phyloP scores from a whole-genome alignment of 306 rosid genomes.

The Prinsepia uniflora region DNA sequence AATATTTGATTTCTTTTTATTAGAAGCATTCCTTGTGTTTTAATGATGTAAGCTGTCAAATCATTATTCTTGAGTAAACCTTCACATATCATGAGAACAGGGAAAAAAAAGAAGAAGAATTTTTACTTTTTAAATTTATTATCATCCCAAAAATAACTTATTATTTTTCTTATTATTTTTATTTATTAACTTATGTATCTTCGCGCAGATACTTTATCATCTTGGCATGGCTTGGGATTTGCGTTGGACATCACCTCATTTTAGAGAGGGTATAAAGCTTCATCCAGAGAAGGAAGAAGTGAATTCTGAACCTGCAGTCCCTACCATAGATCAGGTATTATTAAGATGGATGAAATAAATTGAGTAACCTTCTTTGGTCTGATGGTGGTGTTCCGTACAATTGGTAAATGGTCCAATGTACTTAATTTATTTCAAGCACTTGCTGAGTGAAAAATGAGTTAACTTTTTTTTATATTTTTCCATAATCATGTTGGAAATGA shows the following conservation, averaged over 20 bases:
- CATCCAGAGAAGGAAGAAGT: constrained; percentile 36
- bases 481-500: neutral
- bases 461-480: neutral
- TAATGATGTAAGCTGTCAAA: neutral
- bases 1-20: neutral
- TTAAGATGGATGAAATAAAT: neutral
- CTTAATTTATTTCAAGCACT: neutral
- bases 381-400: neutral
- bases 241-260: constrained; percentile 57
- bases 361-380: neutral
- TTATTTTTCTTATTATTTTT: no score
- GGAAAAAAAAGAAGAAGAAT: neutral
- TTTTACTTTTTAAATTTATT: neutral
- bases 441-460: neutral
- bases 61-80: constrained; percentile 1
- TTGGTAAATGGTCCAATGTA: neutral
- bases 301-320: constrained; percentile 56
- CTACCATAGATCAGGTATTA: constrained; percentile 67
- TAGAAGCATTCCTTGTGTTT: neutral
- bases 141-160: neutral
- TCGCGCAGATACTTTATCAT: constrained; percentile 72
- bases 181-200: constrained; percentile 20
- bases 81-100: constrained; percentile 3
- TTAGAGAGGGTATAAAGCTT: constrained; percentile 26
- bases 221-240: constrained; percentile 85